Evolutionary conservation across 2,329 filamentous ascomycete genomes (phyloP), one percentile per base, ranked within the genome.

Genomic region (Cytospora paraplurivora): DNA sequence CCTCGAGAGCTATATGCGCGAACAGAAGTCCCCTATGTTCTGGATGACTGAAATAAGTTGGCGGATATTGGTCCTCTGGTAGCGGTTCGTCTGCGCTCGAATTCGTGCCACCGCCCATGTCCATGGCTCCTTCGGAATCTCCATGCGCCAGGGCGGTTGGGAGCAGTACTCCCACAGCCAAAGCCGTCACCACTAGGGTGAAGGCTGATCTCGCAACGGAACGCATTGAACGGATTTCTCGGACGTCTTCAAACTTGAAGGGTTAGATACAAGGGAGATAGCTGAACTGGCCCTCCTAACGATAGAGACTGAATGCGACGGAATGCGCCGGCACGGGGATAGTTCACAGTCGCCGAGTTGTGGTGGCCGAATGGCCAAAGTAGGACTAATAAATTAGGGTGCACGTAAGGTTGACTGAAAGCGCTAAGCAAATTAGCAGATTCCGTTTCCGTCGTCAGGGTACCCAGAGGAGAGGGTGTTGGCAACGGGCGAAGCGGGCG

Each of bases 1-100:
- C 77, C 86, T 92, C 91, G 13, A 91, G 77, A 3, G 77, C 77
- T 66, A 92, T 88, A 72, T 93, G 90, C 67, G 84, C 84, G 68
- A 76, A 69, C 62, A 80, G 75, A 35, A 75, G 67, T 8, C 68
- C 71, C 37, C 72, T 72, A 62, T 77, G 72, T 57, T 77, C 76
- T n/a, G 72, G 62, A 66, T 77, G 72, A 37, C 73, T 69, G 63
- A 78, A 80, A 68, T 80, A 80, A 6, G 71, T 78, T n/a, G 70
- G 68, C 17, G 71, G 69, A 17, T 74, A 73, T 13, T 37, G 51
- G 17, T 68, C 55, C 58, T 70, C 72, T 27, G 67, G 71, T 58
- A 68, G 68, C 19, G 67, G 68, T 12, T 72, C 69, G n/a, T 70
- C 32, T 17, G 37, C 71, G 35, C 38, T 37, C 21, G 68, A 67